Evolutionary conservation across 2,329 filamentous ascomycete genomes (phyloP).

Genomic region (Fusarium pininemorale): DNA sequence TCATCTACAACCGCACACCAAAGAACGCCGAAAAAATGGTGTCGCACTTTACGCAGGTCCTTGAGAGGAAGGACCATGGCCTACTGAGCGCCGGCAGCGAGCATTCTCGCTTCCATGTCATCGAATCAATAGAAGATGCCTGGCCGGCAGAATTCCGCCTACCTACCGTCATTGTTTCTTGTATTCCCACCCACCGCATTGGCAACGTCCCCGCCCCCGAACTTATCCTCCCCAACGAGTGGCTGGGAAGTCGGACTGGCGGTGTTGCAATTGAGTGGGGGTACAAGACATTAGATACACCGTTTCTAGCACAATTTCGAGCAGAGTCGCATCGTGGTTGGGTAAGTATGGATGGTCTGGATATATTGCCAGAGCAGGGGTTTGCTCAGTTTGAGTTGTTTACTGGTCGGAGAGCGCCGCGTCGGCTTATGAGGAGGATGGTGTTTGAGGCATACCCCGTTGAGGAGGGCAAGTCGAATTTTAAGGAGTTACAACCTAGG

Average conservation of each 20-base stretch:
- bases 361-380: conserved; percentile 80
- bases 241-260: conserved; percentile 77
- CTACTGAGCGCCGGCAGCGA: conserved; percentile 54
- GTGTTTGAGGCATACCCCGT: conserved; percentile 60
- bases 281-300: conserved; percentile 78
- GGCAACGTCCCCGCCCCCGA: conserved; percentile 71
- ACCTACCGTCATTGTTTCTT: conserved; percentile 80
- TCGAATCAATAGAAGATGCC: conserved; percentile 64
- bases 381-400: conserved; percentile 86
- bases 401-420: conserved; percentile 64
- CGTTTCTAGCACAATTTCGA: conserved; percentile 74
- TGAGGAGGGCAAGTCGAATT: conserved; percentile 52
- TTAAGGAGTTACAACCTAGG: conserved; percentile 50
- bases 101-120: conserved; percentile 63
- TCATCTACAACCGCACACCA: conserved; percentile 76
- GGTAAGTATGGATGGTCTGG: conserved; percentile 80
- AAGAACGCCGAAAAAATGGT: conserved; percentile 74
- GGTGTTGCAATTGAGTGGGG: conserved; percentile 80
- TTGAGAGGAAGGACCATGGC: conserved; percentile 55
- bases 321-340: conserved; percentile 69
- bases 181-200: conserved; percentile 76
- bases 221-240: conserved; percentile 73
- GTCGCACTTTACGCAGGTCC: conserved; percentile 71
- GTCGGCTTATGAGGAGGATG: conserved; percentile 74
- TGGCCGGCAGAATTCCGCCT: conserved; percentile 72